Base-by-base conservation (phyloP, 2,329 filamentous ascomycete species). In the Alternaria gaisen region DNA sequence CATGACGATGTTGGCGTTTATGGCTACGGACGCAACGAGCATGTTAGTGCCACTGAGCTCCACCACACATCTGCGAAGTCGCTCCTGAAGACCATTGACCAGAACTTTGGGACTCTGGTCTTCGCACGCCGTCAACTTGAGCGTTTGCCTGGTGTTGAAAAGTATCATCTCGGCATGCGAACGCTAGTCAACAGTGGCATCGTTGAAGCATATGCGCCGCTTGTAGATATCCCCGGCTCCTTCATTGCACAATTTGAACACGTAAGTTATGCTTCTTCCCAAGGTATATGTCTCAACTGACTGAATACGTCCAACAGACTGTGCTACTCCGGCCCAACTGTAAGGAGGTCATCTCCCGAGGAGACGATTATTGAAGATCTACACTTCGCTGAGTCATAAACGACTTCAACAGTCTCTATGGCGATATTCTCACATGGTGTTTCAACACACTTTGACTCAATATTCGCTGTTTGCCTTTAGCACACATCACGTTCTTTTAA, bases 211-310 rank as follows among this genome's bases (percentile, higher is more conserved):
- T 97, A 97, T 79, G 92, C 91, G 42, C 94, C 94, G 30, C 83
- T 97, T 70, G 89, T 91, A 64, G 94, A 97, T 81, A 88, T 93
- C 78, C 94, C 94, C 83, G 94, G 94, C 55, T 96, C 92, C 18
- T 97, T 96, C 80, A 94, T 93, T 22, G 94, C 94, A 67, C 94
- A 97, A 77, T 97, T 90, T 77, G 94, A 97, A 82, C 94, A 97
- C 83, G 93, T 96, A 81, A 86, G 91, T 88, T 1, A 11, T 4
- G 11, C 7, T 12, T 24, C 7, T 9, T 41, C 11, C 20, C 1
- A 12, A 12, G 4, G 10, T 9, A 3, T 12, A 2, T 20, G 5
- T 24, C 8, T 22, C 22, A n/a, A 9, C 52, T 60, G 22, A 60
- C 14, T 5, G 10, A 0, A 16, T 4, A 16, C 47, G 70, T 54